Base-by-base conservation (phyloP, 2,329 filamentous ascomycete species). In the Pseudogymnoascus destructans region DNA sequence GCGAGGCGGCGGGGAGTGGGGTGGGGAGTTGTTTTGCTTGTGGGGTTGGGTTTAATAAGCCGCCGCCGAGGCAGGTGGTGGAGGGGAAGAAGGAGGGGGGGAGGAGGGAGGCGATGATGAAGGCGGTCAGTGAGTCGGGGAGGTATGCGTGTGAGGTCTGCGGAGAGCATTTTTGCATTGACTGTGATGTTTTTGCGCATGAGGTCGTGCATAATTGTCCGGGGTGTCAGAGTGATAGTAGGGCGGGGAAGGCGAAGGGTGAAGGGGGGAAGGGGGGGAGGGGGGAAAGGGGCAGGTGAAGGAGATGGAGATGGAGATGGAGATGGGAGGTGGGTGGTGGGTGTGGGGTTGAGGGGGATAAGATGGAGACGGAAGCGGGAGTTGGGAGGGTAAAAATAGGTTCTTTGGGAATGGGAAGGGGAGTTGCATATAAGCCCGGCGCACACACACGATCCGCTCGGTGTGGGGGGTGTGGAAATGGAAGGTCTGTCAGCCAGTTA, bases 161-260 rank as follows among this genome's bases (percentile, higher is more conserved):
- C 71, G 73, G 79, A 2, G 84, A 87, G 60, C 92, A 97, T 72
- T 98, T 97, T 70, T 98, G 93, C 75, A 95, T 98, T 63, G 93
- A 98, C 70, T 98, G 93, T 70, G 93, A 98, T 70, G 83, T 96
- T 21, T 96, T 93, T 73, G 87, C 89, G 21, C 93, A 98, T 70
- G 90, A 96, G 73, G 82, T 95, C 10, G 80, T 95, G 57, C 92
- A 98, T 70, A 97, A 97, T 71, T 98, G 93, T 67, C 91, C 93
- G 0, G 92, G 92, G 0, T 98, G 93, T 70, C 66, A 67, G 55
- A 61, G 62, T 46, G 63, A 67, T 60, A 64, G 61, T 3, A 59
- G 66, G 35, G 59, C 40, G 15, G 13, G 23, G 40, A 49, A 25
- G 25, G 25, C 8, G 23, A 32, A 32, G 40, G 40, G 19, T n/a